Evolutionary conservation across 306 rosid genomes (phyloP), one percentile per base, ranked within the genome.

Genomic region (Dryas alaskensis): DNA sequence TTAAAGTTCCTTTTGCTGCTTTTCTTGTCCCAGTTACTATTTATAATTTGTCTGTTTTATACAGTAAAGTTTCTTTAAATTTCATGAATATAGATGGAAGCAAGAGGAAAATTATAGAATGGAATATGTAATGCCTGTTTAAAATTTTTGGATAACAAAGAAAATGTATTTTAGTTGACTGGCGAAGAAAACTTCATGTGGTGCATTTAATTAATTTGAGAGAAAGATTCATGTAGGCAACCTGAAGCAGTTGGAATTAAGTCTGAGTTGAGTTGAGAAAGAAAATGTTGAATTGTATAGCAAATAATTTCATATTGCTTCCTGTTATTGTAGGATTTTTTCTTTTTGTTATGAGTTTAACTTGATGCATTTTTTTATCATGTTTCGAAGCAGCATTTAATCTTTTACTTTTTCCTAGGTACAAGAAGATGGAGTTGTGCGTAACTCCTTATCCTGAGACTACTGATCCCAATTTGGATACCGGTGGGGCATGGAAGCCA

Each of bases 361-460:
- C 9, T 22, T 17, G 12, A 52, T 37, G 68, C 47, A n/a, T 57
- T 22, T 57, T 2, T 25, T 14, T 60, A 16, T 12, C 62, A 49
- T 47, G 31, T 39, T 76, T 48, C 8, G 17, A 42, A 61, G 51
- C 27, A 31, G 60, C 4, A 37, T 42, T 16, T 50, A 16, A 58
- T 43, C 67, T 53, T 77, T 64, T 69, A 48, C 27, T 44, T 37
- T 63, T 74, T 31, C 75, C 67, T 71, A 91, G 97, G 93, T 88
- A 88, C 83, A 88, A 85, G 83, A 84, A 85, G 86, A 87, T 91
- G 97, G 88, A 88, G 65, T 57, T 63, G 39, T 91, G 97, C 58
- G 52, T 87, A 65, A 85, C 88, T 80, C 92, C 90, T 54, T 44
- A 77, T 59, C 85, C 87, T 3, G 84, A 64, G 67, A 42, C 82